Percentiles rank a stretch among this genome's conserved stretches.
Conservation (phyloP, 441 rosid genomes). For the Pelargonium fulgidum region DNA sequence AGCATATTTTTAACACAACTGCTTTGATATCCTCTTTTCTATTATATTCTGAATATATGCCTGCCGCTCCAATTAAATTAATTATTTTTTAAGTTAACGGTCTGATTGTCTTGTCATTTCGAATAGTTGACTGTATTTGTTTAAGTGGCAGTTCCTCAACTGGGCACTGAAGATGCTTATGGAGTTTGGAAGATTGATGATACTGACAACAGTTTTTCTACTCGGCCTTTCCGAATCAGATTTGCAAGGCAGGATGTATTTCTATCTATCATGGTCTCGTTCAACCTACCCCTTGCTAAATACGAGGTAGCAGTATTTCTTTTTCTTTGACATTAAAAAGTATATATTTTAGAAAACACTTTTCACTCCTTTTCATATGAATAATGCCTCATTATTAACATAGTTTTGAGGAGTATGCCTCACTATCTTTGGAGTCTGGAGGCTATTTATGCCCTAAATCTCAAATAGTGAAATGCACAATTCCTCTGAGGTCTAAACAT, state of each 20-base stretch:
- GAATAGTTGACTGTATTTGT: neutral
- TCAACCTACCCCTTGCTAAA: constrained; percentile 49
- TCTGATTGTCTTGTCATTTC: neutral
- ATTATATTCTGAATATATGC: neutral
- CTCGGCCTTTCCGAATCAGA: constrained; percentile 80
- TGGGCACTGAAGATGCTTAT: constrained; percentile 40
- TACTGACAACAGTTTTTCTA: constrained; percentile 68
- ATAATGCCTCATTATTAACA: no score
- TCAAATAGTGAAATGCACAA: neutral
- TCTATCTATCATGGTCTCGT: constrained; percentile 70
- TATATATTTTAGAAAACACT: neutral
- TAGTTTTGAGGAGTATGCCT: neutral
- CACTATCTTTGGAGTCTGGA: neutral
- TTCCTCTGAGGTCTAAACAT: neutral
- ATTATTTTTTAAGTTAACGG: neutral
- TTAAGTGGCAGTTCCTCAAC: constrained; percentile 49
- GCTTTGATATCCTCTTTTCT: neutral
- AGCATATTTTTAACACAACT: neutral
- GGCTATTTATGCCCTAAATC: neutral
- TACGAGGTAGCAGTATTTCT: constrained; percentile 45
- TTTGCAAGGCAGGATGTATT: constrained; percentile 82
- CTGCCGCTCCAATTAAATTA: neutral
- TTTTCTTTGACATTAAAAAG: constrained; percentile 13
- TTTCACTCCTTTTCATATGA: neutral
- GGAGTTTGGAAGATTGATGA: constrained; percentile 89